Percentiles rank a stretch among this genome's conserved stretches.
phyloP scores from a whole-genome alignment of 2,329 filamentous ascomycete genomes.

The Trichoderma hamatum region DNA sequence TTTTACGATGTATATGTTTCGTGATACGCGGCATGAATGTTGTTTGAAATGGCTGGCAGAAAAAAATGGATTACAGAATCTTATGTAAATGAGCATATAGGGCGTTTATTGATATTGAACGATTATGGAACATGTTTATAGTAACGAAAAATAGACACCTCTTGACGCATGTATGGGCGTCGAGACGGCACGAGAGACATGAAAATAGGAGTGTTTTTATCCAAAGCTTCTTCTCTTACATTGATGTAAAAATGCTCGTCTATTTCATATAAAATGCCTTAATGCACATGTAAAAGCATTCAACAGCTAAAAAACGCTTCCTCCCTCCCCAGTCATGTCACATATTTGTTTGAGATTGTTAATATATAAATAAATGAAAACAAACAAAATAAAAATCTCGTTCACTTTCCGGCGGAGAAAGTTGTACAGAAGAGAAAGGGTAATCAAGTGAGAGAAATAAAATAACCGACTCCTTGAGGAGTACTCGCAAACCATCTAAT shows the following conservation, averaged over 20 bases:
- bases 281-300: background rate
- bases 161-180: background rate
- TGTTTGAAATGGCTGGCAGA: background rate
- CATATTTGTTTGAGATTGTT: background rate
- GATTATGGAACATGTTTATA: background rate
- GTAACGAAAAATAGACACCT: background rate
- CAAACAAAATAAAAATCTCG: background rate
- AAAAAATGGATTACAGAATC: background rate
- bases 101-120: background rate
- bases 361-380: background rate
- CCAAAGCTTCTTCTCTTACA: background rate
- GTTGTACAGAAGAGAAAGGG: background rate
- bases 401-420: background rate
- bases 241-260: background rate
- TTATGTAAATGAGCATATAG: background rate
- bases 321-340: background rate
- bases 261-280: background rate
- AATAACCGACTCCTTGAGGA: constrained; percentile 29
- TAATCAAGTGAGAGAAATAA: constrained; percentile 3
- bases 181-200: background rate
- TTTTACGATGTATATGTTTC: constrained; percentile 8
- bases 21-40: background rate
- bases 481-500: constrained; percentile 30
- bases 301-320: background rate
- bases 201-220: background rate